Percentiles rank a stretch among this genome's conserved stretches.
Evolutionary conservation across 345 rosid genomes (phyloP).

Genomic region (Pistacia vera): DNA sequence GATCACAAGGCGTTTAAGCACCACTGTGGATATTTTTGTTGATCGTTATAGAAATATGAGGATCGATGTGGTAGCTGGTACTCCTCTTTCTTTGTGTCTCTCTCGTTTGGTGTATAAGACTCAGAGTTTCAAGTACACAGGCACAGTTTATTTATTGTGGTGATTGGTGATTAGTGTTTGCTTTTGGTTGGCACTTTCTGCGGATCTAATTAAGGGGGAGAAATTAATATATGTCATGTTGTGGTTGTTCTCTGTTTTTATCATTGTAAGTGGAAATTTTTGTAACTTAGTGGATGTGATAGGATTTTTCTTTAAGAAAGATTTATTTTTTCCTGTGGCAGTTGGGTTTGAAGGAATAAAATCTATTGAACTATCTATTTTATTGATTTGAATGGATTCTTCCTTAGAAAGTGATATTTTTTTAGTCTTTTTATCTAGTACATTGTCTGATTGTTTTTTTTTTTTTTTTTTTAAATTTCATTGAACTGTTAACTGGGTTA

Average conservation of each 20-base stretch:
- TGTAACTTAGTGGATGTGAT: constrained; percentile 7
- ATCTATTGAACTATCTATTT: neutral
- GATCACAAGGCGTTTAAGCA: constrained; percentile 79
- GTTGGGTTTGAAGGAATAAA: neutral
- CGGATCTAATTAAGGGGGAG: neutral
- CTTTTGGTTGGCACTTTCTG: constrained; percentile 17
- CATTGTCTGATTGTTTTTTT: neutral
- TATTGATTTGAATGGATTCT: too few relatives aligned
- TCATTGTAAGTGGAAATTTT: constrained; percentile 19
- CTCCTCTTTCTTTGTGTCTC: constrained; percentile 1
- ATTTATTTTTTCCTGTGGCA: neutral
- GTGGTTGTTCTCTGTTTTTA: constrained; percentile 10
- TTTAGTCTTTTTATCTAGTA: neutral
- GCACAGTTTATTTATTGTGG: too few relatives aligned
- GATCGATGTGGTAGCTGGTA: constrained; percentile 83
- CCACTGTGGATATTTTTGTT: constrained; percentile 72
- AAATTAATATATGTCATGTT: constrained; percentile 20
- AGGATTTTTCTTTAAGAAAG: neutral
- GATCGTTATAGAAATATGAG: constrained; percentile 76
- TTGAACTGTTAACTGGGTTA: neutral
- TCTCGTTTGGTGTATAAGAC: too few relatives aligned
- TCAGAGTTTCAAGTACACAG: too few relatives aligned
- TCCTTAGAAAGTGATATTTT: neutral
- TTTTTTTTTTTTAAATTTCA: too few relatives aligned
- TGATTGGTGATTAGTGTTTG: neutral